phyloP scores from a whole-genome alignment of 306 rosid genomes.

The Cucurbita maxima region DNA sequence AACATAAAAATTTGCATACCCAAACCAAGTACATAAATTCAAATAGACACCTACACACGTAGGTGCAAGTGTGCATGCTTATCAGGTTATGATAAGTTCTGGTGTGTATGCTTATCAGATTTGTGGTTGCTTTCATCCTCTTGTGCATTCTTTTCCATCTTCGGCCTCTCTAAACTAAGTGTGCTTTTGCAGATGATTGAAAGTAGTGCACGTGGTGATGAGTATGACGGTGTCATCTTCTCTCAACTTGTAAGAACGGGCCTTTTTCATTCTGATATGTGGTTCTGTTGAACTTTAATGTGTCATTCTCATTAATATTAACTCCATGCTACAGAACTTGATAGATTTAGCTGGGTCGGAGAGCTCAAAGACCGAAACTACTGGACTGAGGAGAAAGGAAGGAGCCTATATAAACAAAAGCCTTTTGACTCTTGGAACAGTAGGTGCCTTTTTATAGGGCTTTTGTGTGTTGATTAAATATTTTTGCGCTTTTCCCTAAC shows the following conservation, averaged over 20 bases:
- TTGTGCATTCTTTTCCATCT: background rate
- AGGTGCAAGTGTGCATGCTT: no score
- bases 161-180: conserved; percentile 4
- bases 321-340: conserved; percentile 45
- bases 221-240: conserved; percentile 94
- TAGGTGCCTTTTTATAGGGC: conserved; percentile 24
- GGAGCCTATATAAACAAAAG: conserved; percentile 99
- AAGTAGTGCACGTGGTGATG: conserved; percentile 95
- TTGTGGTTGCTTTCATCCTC: no score
- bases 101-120: no score
- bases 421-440: conserved; percentile 97
- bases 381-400: conserved; percentile 94
- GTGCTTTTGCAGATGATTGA: conserved; percentile 82
- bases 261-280: conserved; percentile 4
- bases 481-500: background rate
- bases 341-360: conserved; percentile 99
- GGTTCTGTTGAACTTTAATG: background rate
- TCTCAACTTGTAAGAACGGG: conserved; percentile 83
- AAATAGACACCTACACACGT: no score
- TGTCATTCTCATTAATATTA: background rate
- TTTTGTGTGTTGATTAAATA: background rate
- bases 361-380: conserved; percentile 97
- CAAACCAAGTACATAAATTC: no score
- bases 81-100: no score
- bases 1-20: no score